Evolutionary conservation across 2,329 filamentous ascomycete species (phyloP), one percentile per base, ranked within the genome.

Genomic region (Aspergillus amoenus): DNA sequence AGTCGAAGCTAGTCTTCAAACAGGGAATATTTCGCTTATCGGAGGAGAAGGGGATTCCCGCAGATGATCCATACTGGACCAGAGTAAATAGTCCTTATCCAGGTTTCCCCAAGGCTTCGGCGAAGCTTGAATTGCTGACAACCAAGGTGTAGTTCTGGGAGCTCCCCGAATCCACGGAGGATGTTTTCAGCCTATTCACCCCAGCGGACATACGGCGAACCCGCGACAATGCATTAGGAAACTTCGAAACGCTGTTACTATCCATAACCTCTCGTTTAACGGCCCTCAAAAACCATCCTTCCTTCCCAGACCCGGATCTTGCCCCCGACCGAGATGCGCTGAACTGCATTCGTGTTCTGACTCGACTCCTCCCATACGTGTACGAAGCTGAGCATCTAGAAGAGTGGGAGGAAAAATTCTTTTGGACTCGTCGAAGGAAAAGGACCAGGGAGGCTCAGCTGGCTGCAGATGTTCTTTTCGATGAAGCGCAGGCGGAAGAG

Each of bases 1-100:
- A 97, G 80, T 97, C 93, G 70, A 97, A 97, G 84, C 87, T 97
- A 72, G 91, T 93, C 72, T 97, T 99, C 84, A 97, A 97, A 79
- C 91, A 96, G 78, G 93, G 93, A 78, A 96, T 97, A 79, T 97
- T 97, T 81, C 87, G 90, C 72, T 86, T 99, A 58, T 94, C 92
- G n/a, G 92, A 96, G 74, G 89, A 96, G 74, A 87, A 88, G 64
- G 83, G 90, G 73, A 97, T 97, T 71, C 83, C 91, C 59, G 86
- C 91, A 56, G 89, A 94, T 76, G 91, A 97, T 78, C 82, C 86
- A 17, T 97, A 96, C 79, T 99, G 94, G 94, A 88, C 89, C 63
- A 90, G 91, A 73, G 92, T 55, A 34, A 55, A 21, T 55, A 49
- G 95, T 78, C 70, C 8, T 30, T 18, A 8, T 11, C 17, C 34